Evolutionary conservation across 1,284 basidiomycete genomes (phyloP).

Genomic region (Clitocybe nebularis): DNA sequence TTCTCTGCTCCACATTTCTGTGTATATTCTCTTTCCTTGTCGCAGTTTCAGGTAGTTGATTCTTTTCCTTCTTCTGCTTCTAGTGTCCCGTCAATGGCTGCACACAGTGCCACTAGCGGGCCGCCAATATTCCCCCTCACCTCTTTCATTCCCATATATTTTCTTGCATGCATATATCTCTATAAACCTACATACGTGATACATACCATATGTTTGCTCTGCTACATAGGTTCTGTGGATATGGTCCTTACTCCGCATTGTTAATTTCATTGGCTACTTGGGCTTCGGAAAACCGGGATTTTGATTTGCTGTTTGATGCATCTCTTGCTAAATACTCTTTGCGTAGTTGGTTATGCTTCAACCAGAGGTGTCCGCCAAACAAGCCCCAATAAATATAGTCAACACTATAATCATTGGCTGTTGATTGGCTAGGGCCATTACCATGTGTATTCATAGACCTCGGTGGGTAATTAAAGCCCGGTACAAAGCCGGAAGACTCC

Average conservation of each 20-base stretch:
- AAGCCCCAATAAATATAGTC: too few relatives aligned
- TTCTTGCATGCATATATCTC: neutral
- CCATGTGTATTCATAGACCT: neutral
- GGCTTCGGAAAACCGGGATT: too few relatives aligned
- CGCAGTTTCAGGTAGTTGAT: too few relatives aligned
- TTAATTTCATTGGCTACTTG: slow-evolving; percentile 6
- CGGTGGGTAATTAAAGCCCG: too few relatives aligned
- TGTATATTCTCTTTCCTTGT: neutral
- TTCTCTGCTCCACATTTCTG: neutral
- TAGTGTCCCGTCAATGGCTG: neutral
- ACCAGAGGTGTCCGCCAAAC: too few relatives aligned
- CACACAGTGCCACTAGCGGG: neutral
- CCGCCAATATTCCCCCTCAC: neutral
- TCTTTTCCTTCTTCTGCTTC: neutral
- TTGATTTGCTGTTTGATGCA: neutral
- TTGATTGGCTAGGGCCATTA: neutral
- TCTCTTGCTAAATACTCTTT: too few relatives aligned
- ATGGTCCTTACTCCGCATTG: neutral
- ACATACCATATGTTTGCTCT: slow-evolving; percentile 6
- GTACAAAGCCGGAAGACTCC: too few relatives aligned
- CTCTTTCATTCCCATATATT: neutral
- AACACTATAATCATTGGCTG: neutral
- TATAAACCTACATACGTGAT: neutral
- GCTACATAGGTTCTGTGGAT: slow-evolving; percentile 2
- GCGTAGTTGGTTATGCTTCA: too few relatives aligned